Conservation (phyloP, 2,329 filamentous ascomycete genomes). For the Podosphaera leucotricha region DNA sequence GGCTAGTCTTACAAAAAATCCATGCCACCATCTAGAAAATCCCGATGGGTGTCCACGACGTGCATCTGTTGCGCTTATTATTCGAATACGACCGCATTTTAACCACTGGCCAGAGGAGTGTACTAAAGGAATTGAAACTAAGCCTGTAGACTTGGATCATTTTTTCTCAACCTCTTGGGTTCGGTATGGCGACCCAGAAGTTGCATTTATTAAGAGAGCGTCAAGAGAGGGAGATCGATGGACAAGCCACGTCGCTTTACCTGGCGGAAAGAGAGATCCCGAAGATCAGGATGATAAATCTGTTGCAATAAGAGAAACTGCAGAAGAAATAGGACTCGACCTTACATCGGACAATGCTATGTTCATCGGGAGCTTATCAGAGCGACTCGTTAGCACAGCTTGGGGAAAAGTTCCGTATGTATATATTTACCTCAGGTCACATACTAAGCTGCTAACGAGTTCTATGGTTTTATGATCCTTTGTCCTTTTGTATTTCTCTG, state of each 20-base stretch:
- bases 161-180: conserved; percentile 46
- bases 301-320: conserved; percentile 37
- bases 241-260: conserved; percentile 45
- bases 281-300: conserved; percentile 37
- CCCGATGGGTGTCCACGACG: conserved; percentile 12
- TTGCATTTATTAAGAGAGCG: conserved; percentile 49
- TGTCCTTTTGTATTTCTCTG: conserved; percentile 45
- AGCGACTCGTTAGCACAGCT: conserved; percentile 39
- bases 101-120: conserved; percentile 23
- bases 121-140: conserved; percentile 12
- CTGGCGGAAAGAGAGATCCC: conserved; percentile 41
- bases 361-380: conserved; percentile 36
- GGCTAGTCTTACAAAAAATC: conserved; percentile 18
- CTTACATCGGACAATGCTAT: conserved; percentile 24
- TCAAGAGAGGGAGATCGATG: conserved; percentile 41
- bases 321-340: conserved; percentile 43
- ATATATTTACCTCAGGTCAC: neutral
- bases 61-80: conserved; percentile 34
- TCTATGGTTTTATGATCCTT: conserved; percentile 38
- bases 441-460: neutral
- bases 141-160: conserved; percentile 19
- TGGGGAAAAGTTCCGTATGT: conserved; percentile 40
- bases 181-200: conserved; percentile 38
- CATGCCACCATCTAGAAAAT: conserved; percentile 23
- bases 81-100: conserved; percentile 36